Evolutionary conservation across 208 protist species (phyloP), one percentile per base, ranked within the genome.

Genomic region (Trypanosoma platydactyli): DNA sequence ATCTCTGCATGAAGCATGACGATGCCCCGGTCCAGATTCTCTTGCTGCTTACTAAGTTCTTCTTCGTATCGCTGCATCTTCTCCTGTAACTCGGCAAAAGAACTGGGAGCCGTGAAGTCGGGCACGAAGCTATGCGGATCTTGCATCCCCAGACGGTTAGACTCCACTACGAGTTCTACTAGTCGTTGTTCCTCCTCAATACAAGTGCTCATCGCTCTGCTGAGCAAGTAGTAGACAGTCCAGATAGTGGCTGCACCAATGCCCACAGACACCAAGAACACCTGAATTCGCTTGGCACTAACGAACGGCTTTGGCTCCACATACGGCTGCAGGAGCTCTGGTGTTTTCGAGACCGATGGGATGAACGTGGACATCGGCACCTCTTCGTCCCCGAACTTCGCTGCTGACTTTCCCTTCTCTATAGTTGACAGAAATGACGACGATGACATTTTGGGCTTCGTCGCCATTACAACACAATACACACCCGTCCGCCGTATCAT

Each of bases 291-390:
- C 20, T 79, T 77, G 12, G 75, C 75, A 44, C 77, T 88, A n/a
- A 95, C 77, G 58, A 93, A 91, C 20, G 89, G 89, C 70, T 69
- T 93, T 41, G 86, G 86, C 72, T 91, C 80, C 45, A 88, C 83
- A 52, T 91, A 91, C 22, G 83, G 56, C 56, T 87, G 76, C 60
- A 95, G 77, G 27, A 86, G 72, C 63, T 92, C 79, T 1, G 86
- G 89, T 4, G 81, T 79, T 62, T 91, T 84, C 3, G 84, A 81
- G 1, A 83, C 81, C 0, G 84, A 62, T 6, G 83, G 80, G 12
- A 68, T 55, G 45, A 76, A 91, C 2, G 53, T 20, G 11, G 62
- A 48, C 13, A 68, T 9, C 46, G 61, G 30, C 25, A 64, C 62
- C 7, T 4, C 24, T 35, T 52, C 51, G 3, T 50, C 18, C 29